phyloP scores from a whole-genome alignment of 257 asterid genomes.

The Capsicum baccatum region DNA sequence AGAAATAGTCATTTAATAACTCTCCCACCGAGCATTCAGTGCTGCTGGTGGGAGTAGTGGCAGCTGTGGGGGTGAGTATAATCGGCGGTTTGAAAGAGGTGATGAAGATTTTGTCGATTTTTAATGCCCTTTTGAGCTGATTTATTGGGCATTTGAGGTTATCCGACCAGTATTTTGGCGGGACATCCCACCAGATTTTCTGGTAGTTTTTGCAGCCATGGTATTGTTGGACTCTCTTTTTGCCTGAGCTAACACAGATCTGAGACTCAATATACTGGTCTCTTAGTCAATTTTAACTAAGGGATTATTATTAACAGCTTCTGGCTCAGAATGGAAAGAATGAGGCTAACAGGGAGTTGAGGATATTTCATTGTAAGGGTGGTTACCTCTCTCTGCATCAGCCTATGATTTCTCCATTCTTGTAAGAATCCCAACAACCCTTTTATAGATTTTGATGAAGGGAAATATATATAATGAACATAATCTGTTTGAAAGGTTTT shows the following conservation, averaged over 20 bases:
- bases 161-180: slow-evolving; percentile 54
- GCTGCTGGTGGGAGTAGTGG: slow-evolving; percentile 13
- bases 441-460: neutral
- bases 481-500: neutral
- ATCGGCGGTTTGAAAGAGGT: neutral
- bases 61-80: neutral
- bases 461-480: neutral
- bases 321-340: neutral
- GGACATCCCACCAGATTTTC: slow-evolving; percentile 44
- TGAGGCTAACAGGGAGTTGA: slow-evolving; percentile 22
- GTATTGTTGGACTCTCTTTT: slow-evolving; percentile 20
- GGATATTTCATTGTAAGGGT: slow-evolving; percentile 45
- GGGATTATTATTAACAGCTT: too few relatives aligned
- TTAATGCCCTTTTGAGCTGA: neutral
- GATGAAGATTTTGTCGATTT: neutral
- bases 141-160: slow-evolving; percentile 27
- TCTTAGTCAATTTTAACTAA: too few relatives aligned
- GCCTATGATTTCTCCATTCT: slow-evolving; percentile 36
- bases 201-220: slow-evolving; percentile 37
- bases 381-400: slow-evolving; percentile 59
- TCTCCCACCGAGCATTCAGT: neutral
- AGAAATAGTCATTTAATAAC: too few relatives aligned
- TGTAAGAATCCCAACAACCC: slow-evolving; percentile 34
- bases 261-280: neutral
- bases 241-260: neutral